Conservation (phyloP, 2,329 filamentous ascomycete species). For the Scedosporium dehoogii region DNA sequence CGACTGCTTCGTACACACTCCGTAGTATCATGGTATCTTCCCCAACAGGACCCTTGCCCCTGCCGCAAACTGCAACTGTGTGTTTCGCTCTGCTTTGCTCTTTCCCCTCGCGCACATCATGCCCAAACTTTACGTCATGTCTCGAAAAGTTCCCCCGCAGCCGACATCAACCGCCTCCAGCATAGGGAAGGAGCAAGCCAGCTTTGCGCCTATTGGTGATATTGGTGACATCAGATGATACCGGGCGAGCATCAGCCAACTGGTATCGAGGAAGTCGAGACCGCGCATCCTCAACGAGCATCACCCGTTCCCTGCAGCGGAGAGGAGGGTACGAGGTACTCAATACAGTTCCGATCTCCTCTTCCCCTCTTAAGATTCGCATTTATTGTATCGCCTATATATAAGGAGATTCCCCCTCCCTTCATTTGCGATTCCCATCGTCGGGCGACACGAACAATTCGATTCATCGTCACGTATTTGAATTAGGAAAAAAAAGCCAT, state of each 20-base stretch:
- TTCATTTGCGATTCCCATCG: not conserved
- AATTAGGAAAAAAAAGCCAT: not conserved
- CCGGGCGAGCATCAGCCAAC: not conserved
- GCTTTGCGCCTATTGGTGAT: slow-evolving; percentile 2
- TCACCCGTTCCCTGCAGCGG: not conserved
- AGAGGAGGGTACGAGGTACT: not conserved
- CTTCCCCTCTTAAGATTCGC: not conserved
- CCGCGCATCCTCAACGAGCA: not conserved
- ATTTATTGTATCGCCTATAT: not conserved
- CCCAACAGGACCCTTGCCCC: no score
- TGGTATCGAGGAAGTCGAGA: not conserved
- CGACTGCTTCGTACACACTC: no score
- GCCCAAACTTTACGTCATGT: slow-evolving; percentile 2
- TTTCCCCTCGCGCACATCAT: not conserved
- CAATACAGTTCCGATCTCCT: not conserved
- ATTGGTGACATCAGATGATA: slow-evolving; percentile 7
- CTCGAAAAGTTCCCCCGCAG: not conserved
- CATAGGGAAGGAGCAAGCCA: not conserved
- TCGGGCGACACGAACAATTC: not conserved
- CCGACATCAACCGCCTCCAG: not conserved
- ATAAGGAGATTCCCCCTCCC: not conserved
- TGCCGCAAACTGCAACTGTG: not conserved
- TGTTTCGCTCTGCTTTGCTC: not conserved
- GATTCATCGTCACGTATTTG: not conserved
- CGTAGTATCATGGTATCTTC: no score